These are phyloP conservation scores for Teunomyces pallodes DNA, from an alignment of 805 yeast genomes.

Conservation along the genomic window DNA sequence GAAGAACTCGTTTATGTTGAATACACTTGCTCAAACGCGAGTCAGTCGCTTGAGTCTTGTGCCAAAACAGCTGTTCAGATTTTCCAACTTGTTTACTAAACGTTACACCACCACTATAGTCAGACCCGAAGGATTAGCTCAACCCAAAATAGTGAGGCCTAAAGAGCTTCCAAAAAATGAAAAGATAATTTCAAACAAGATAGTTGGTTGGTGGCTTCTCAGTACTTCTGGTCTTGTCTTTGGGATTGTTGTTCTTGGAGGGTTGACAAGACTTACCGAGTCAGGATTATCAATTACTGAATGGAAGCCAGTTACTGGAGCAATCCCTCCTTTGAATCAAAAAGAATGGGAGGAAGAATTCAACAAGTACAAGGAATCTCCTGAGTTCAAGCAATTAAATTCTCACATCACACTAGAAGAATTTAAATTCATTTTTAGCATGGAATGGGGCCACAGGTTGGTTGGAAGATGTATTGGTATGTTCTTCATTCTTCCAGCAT, in stretches of 20 bases:
- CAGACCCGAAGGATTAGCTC: neutral
- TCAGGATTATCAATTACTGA: conserved; percentile 95
- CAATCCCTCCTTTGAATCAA: conserved; percentile 81
- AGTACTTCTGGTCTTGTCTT: conserved; percentile 87
- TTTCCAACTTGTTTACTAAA: conserved; percentile 1
- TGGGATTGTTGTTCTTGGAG: conserved; percentile 95
- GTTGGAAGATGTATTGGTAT: conserved; percentile 90
- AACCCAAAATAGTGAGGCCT: conserved; percentile 1
- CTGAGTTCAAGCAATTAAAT: conserved; percentile 87
- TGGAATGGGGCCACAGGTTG: conserved; percentile 97
- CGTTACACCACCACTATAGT: conserved; percentile 6
- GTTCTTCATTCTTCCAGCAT: conserved; percentile 78
- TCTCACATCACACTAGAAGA: conserved; percentile 88
- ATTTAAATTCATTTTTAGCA: conserved; percentile 88
- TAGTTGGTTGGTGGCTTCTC: conserved; percentile 83
- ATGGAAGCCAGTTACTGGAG: conserved; percentile 97
- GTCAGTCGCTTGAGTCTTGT: conserved; percentile 16
- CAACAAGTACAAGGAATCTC: conserved; percentile 74
- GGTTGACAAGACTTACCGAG: conserved; percentile 91
- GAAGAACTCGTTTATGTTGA: conserved; percentile 48
- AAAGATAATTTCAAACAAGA: conserved; percentile 19
- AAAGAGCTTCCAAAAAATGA: neutral
- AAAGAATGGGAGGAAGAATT: conserved; percentile 87
- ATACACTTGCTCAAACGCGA: conserved; percentile 23
- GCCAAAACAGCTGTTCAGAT: conserved; percentile 5